A percentile compares a stretch with the other conserved stretches of the same genome.
phyloP scores from a whole-genome alignment of 1,284 basidiomycete species.

The Takashimella koratensis region DNA sequence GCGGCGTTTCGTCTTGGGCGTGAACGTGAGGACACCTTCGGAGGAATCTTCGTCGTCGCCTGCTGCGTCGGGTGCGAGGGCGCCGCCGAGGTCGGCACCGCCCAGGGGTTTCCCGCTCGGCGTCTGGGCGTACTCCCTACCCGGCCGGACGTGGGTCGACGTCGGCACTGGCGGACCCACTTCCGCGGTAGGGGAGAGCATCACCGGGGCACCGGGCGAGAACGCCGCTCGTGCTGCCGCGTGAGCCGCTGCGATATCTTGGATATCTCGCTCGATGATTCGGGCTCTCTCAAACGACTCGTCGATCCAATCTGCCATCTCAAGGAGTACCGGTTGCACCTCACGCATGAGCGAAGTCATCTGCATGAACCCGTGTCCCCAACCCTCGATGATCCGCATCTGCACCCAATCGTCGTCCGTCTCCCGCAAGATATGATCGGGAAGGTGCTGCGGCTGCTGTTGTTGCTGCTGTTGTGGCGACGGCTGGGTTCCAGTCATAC shows the following conservation, averaged over 20 bases:
- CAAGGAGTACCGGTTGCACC: constrained; percentile 68
- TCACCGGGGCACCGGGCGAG: constrained; percentile 10
- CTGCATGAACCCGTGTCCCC: constrained; percentile 92
- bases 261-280: constrained; percentile 33
- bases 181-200: constrained; percentile 19
- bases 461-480: constrained; percentile 1
- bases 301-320: constrained; percentile 90
- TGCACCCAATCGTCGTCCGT: constrained; percentile 92
- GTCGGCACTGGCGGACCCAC: constrained; percentile 11
- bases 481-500: constrained; percentile 45
- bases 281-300: constrained; percentile 60
- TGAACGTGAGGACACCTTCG: constrained; percentile 52
- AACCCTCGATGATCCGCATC: constrained; percentile 82
- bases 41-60: constrained; percentile 30
- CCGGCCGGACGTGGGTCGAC: constrained; percentile 43
- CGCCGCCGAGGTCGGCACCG: constrained; percentile 41
- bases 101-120: constrained; percentile 29
- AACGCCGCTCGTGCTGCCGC: constrained; percentile 18
- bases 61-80: constrained; percentile 18
- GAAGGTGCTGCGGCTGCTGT: constrained; percentile 2
- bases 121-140: constrained; percentile 31
- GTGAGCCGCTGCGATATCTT: constrained; percentile 25
- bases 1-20: constrained; percentile 49
- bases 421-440: constrained; percentile 59
- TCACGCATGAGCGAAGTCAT: constrained; percentile 84